Evolutionary conservation across 2,329 filamentous ascomycete genomes (phyloP).

Genomic region (Polytolypa hystricis): DNA sequence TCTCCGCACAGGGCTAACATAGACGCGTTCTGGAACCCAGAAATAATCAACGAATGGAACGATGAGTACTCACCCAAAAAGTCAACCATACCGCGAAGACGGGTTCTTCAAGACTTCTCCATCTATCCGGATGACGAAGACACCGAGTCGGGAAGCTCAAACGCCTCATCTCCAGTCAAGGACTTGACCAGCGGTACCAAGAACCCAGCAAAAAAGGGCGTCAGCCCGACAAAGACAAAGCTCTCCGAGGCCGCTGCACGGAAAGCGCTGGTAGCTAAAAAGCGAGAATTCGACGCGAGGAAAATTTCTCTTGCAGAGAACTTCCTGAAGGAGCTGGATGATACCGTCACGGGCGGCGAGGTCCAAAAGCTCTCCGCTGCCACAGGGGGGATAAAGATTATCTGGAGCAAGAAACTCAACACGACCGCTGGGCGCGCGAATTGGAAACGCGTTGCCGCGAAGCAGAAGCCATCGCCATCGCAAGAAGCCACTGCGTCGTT

Average conservation of each 20-base stretch:
- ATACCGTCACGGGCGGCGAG: slow-evolving; percentile 38
- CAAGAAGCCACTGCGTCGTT: neutral
- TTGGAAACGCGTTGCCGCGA: slow-evolving; percentile 44
- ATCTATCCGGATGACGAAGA: slow-evolving; percentile 30
- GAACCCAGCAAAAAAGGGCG: slow-evolving; percentile 19
- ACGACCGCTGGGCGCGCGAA: slow-evolving; percentile 56
- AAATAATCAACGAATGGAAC: slow-evolving; percentile 43
- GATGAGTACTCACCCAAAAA: slow-evolving; percentile 44
- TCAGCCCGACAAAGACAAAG: too few species aligned
- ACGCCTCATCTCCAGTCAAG: neutral
- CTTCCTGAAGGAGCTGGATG: slow-evolving; percentile 48
- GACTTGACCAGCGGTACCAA: slow-evolving; percentile 11
- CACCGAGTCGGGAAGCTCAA: slow-evolving; percentile 10
- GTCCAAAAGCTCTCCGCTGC: slow-evolving; percentile 37
- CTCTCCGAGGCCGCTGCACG: slow-evolving; percentile 20
- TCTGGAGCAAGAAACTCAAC: slow-evolving; percentile 53
- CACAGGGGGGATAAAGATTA: slow-evolving; percentile 47
- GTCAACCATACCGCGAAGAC: slow-evolving; percentile 12
- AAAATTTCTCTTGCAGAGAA: slow-evolving; percentile 43
- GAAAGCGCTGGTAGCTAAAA: slow-evolving; percentile 24
- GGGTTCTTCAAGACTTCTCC: slow-evolving; percentile 11
- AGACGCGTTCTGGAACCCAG: slow-evolving; percentile 45
- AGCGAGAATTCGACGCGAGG: slow-evolving; percentile 42
- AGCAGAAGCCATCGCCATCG: neutral
- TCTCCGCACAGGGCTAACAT: slow-evolving; percentile 40